Evolutionary conservation across 805 yeast species (phyloP), one percentile per base, ranked within the genome.

Genomic region (Kodamaea jinghongensis): DNA sequence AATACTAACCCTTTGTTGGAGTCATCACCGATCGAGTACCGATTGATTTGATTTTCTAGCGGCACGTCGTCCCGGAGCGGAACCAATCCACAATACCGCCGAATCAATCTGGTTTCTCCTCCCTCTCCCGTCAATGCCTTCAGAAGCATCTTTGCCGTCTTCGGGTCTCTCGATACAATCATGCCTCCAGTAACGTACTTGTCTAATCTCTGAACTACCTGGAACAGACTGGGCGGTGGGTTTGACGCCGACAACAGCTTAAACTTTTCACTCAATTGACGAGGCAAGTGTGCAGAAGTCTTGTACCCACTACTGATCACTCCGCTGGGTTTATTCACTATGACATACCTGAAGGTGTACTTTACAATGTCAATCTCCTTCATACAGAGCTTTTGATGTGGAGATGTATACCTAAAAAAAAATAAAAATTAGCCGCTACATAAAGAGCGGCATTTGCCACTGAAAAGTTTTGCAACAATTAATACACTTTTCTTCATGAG

Each of bases 161-260:
- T 45, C 3, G 34, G 42, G 36, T 51, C 50, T 34, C 58, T 30
- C 4, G 54, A 46, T 9, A 56, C 47, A 8, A 51, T 25, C 33
- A 55, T 29, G 2, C 58, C 61, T 3, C 61, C 61, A 8, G 55
- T 51, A 9, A 55, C 60, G 42, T 39, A 52, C 40, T 47, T 41
- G 37, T 56, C 60, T 13, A 56, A 38, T 23, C 61, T 38, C 31
- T 52, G 58, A 3, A 52, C 47, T 16, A 54, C 35, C 16, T 47
- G 38, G 32, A 51, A 47, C 15, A 34, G 31, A 27, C 34, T 43
- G 27, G 28, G 36, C 11, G 14, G 38, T 41, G n/a, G 45, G 12
- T 36, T 12, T 8, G 17, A 30, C 48, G 16, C 40, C 23, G 34
- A 38, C 17, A 39, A 31, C 12, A 20, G 12, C 29, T 49, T 46